Percentiles rank a stretch among this genome's conserved stretches.
Evolutionary conservation across 2,329 filamentous ascomycete genomes (phyloP).

Genomic region (Epicoccum nigrum): DNA sequence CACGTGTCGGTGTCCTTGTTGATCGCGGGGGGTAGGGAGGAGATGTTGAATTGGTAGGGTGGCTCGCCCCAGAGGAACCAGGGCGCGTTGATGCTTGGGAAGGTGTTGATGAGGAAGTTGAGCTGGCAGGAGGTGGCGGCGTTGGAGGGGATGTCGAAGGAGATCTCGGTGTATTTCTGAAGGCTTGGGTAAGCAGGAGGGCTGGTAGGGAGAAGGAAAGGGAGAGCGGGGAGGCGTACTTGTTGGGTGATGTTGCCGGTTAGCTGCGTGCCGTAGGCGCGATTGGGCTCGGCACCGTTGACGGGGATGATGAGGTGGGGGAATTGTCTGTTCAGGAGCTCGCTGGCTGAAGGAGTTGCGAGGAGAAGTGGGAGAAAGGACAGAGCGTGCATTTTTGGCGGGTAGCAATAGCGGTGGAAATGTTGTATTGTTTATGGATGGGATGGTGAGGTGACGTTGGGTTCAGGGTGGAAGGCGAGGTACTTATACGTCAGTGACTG

Average conservation of each 20-base stretch:
- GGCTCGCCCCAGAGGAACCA: slow-evolving; percentile 25
- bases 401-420: no score
- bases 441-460: neutral
- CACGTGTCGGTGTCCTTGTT: slow-evolving; percentile 39
- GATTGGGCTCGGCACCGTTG: slow-evolving; percentile 25
- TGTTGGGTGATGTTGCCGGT: slow-evolving; percentile 28
- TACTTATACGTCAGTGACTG: slow-evolving; percentile 16
- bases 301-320: slow-evolving; percentile 46
- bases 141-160: slow-evolving; percentile 40
- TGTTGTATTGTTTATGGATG: no score
- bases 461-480: no score
- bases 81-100: slow-evolving; percentile 22
- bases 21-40: slow-evolving; percentile 26
- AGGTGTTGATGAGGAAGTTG: slow-evolving; percentile 32
- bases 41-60: slow-evolving; percentile 36
- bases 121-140: slow-evolving; percentile 32
- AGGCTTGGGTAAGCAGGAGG: neutral
- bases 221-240: slow-evolving; percentile 7
- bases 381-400: slow-evolving; percentile 31
- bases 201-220: no score
- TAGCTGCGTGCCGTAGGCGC: slow-evolving; percentile 30
- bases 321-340: slow-evolving; percentile 29
- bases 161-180: slow-evolving; percentile 32
- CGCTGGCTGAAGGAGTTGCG: slow-evolving; percentile 16
- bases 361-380: slow-evolving; percentile 28